phyloP scores from a whole-genome alignment of 345 rosid species.

The Eucalyptus sp. region DNA sequence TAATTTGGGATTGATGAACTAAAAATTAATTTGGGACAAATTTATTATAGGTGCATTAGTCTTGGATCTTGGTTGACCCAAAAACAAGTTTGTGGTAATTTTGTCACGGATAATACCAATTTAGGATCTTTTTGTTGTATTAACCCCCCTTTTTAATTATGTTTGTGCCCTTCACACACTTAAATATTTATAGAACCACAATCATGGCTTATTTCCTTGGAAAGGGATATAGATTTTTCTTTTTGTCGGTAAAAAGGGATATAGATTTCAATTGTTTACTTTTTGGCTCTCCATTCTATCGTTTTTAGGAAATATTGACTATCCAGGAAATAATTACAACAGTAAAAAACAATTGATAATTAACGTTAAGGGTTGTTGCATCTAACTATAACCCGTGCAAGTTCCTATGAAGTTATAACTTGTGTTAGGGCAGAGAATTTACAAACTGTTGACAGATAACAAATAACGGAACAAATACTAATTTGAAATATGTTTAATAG shows the following conservation, averaged over 20 bases:
- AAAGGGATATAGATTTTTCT: not conserved
- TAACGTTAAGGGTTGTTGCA: not conserved
- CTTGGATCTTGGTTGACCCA: not conserved
- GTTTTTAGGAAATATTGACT: not conserved
- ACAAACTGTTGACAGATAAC: not conserved
- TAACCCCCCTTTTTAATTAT: not conserved
- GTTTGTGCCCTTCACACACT: too few species aligned
- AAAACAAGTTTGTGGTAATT: not conserved
- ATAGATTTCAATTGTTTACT: not conserved
- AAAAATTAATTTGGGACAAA: too few species aligned
- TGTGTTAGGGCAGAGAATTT: not conserved
- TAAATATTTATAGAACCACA: not conserved
- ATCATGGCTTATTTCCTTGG: not conserved
- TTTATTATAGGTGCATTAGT: accelerated
- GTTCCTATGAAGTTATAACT: not conserved
- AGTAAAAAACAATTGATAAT: not conserved
- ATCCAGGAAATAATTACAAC: not conserved
- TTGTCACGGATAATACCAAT: too few species aligned
- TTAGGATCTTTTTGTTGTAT: too few species aligned
- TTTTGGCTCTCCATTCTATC: not conserved
- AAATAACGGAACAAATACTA: not conserved
- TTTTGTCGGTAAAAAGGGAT: not conserved
- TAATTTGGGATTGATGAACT: too few species aligned
- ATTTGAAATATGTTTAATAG: not conserved
- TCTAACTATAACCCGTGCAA: not conserved